Conservation (phyloP, 768 basidiomycete genomes). For the Naganishia antarctica region DNA sequence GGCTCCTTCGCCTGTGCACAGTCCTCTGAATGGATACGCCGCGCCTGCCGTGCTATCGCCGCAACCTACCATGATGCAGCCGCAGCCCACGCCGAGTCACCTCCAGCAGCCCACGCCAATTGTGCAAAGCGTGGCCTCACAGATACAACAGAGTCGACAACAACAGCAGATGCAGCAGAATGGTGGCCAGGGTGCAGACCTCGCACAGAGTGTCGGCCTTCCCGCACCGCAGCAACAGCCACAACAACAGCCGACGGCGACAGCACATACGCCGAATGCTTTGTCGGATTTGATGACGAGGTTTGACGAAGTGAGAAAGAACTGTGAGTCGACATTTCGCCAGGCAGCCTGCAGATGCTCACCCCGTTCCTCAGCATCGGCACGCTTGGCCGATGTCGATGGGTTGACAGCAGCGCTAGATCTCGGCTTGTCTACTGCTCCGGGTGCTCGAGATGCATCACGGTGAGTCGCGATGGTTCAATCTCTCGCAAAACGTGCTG, state of each 20-base stretch:
- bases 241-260: not conserved
- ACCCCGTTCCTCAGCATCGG: constrained; percentile 30
- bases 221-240: not conserved
- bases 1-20: constrained; percentile 15
- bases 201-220: not conserved
- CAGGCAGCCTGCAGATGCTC: too few relatives aligned
- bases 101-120: constrained; percentile 49
- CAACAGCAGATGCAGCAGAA: constrained; percentile 27
- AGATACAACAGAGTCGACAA: constrained; percentile 23
- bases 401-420: constrained; percentile 91
- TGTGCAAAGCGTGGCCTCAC: constrained; percentile 12
- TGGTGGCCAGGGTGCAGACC: not conserved
- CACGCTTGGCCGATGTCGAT: constrained; percentile 62
- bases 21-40: constrained; percentile 48
- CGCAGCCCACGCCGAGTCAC: constrained; percentile 49
- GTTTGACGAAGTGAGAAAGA: constrained; percentile 94
- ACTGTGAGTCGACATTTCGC: constrained; percentile 59
- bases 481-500: not conserved
- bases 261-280: constrained; percentile 26
- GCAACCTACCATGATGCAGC: constrained; percentile 34
- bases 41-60: constrained; percentile 55
- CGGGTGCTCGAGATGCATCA: constrained; percentile 90
- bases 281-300: constrained; percentile 87
- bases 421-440: constrained; percentile 78
- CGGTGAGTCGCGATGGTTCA: constrained; percentile 57